Conservation (phyloP, 1,284 basidiomycete genomes). For the Marasmius tenuissimus region DNA sequence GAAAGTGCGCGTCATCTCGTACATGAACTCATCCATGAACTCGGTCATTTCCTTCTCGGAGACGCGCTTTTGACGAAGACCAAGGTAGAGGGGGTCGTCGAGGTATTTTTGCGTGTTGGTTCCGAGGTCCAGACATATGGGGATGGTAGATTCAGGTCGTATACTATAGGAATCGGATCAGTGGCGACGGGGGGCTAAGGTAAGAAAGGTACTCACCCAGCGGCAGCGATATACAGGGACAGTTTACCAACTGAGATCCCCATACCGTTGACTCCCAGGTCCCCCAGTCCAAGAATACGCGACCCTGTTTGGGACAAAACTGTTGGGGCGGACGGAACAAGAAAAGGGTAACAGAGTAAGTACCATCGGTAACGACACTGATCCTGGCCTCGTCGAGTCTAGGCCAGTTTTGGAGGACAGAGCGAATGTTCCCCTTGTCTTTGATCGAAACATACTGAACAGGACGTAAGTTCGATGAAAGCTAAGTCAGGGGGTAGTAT, state of each 20-base stretch:
- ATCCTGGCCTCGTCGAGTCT: slow-evolving; percentile 75
- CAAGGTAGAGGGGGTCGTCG: slow-evolving; percentile 90
- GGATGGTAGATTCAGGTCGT: slow-evolving; percentile 81
- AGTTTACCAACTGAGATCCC: slow-evolving; percentile 94
- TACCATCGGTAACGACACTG: slow-evolving; percentile 86
- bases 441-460: slow-evolving; percentile 78
- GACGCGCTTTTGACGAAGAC: slow-evolving; percentile 73
- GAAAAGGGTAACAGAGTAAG: slow-evolving; percentile 11
- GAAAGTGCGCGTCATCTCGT: slow-evolving; percentile 70
- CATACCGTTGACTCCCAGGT: slow-evolving; percentile 87
- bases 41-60: slow-evolving; percentile 66
- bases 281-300: slow-evolving; percentile 90
- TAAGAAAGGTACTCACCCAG: slow-evolving; percentile 51
- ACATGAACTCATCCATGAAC: slow-evolving; percentile 95
- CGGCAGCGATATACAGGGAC: slow-evolving; percentile 88
- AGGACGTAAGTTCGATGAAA: slow-evolving; percentile 1
- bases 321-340: slow-evolving; percentile 3
- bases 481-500: slow-evolving; percentile 6
- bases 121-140: slow-evolving; percentile 85
- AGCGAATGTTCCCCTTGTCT: slow-evolving; percentile 79
- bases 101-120: slow-evolving; percentile 85
- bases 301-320: slow-evolving; percentile 49
- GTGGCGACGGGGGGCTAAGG: background rate
- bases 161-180: slow-evolving; percentile 50
- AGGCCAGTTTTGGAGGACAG: slow-evolving; percentile 78